phyloP scores from a whole-genome alignment of 2,329 filamentous ascomycete species.

The Daldinia sp. region DNA sequence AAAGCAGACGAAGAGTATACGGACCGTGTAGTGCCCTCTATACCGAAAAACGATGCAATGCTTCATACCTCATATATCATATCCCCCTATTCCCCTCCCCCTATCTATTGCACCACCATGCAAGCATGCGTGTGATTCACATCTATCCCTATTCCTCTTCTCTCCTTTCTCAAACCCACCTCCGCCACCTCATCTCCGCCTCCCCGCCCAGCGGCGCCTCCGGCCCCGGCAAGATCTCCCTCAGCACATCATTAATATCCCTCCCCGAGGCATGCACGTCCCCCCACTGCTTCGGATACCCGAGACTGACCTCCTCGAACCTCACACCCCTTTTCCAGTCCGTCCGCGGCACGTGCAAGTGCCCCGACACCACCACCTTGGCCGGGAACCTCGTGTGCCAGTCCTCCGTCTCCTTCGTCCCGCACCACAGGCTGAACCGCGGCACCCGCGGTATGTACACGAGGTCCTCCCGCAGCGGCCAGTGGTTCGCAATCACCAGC shows the following conservation, averaged over 20 bases:
- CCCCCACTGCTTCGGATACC: conserved; percentile 56
- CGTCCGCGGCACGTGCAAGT: conserved; percentile 55
- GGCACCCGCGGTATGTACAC: conserved; percentile 53
- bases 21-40: not conserved
- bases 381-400: conserved; percentile 54
- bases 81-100: too few relatives aligned
- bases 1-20: not conserved
- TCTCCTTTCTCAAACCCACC: conserved; percentile 36
- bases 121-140: not conserved
- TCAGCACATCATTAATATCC: conserved; percentile 52
- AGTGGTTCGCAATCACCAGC: conserved; percentile 55
- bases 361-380: conserved; percentile 54
- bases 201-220: conserved; percentile 38
- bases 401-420: conserved; percentile 53
- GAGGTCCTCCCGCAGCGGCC: conserved; percentile 55
- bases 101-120: conserved; percentile 27
- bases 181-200: conserved; percentile 45
- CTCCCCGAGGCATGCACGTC: conserved; percentile 47
- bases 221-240: conserved; percentile 54
- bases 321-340: conserved; percentile 55
- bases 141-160: conserved; percentile 17
- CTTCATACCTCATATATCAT: not conserved
- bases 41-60: not conserved
- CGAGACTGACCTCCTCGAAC: conserved; percentile 55
- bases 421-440: conserved; percentile 56